Evolutionary conservation across 2,329 filamentous ascomycete species (phyloP), one percentile per base, ranked within the genome.

Genomic region (Fusarium newnesense): DNA sequence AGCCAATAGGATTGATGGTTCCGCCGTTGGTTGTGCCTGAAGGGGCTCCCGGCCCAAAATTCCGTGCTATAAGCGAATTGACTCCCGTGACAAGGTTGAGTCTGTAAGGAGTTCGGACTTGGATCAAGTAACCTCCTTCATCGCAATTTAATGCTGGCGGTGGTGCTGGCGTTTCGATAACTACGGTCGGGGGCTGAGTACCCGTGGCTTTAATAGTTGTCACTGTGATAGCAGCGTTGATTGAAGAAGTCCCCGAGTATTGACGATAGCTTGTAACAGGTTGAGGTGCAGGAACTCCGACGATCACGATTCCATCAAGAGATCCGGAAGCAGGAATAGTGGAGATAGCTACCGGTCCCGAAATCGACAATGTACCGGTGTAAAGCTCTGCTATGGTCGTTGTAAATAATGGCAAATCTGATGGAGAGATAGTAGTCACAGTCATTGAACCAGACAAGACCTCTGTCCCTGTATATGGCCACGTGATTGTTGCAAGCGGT

Each of bases 101-200:
- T 19, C 65, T 30, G 18, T 68, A 68, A 0, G 68, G 64, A 18
- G 64, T 68, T 13, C 50, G 52, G 8, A 43, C 12, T 32, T 68
- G 65, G 10, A 68, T 68, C 64, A 68, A n/a, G 36, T 68, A 68
- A 11, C 65, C 65, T 21, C 65, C 65, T 36, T 62, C 65, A 12
- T 68, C 65, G 40, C 65, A 68, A 4, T 32, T 62, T n/a, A 68
- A 68, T 11, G 65, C 12, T 24, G 65, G 65, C 15, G 64, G 65
- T 6, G 65, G 26, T 7, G 30, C 37, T 9, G 65, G 65, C 0
- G 65, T 68, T 28, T 68, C 65, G n/a, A n/a, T n/a, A n/a, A n/a
- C n/a, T 9, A 68, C 65, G 5, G 10, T 63, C 64, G 3, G 56
- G n/a, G n/a, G n/a, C n/a, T n/a, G n/a, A n/a, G n/a, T 56, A 9